Evolutionary conservation across 306 rosid genomes (phyloP).

Genomic region (Gleditsia sinensis): DNA sequence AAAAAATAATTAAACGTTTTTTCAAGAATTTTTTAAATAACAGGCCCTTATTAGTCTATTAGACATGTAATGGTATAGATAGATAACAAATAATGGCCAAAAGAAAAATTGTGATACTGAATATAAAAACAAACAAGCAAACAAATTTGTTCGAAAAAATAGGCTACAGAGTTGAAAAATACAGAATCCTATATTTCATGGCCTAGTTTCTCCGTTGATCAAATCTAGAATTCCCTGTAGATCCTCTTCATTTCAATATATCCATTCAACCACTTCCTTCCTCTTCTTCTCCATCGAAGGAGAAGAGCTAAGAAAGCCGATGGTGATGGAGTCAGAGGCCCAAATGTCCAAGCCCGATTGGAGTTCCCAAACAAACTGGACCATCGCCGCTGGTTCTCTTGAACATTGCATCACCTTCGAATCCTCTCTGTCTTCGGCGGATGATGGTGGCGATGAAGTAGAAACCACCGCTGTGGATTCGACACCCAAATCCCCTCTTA

Average conservation of each 20-base stretch:
- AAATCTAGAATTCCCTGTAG: background rate
- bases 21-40: too few species aligned
- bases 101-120: too few species aligned
- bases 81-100: too few species aligned
- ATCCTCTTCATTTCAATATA: background rate
- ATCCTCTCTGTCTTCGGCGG: conserved; percentile 48
- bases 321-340: conserved; percentile 40
- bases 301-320: background rate
- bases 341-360: background rate
- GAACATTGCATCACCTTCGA: conserved; percentile 52
- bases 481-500: conserved; percentile 46
- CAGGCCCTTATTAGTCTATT: too few species aligned
- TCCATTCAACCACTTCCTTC: too few species aligned
- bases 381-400: conserved; percentile 50
- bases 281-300: background rate
- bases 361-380: conserved; percentile 64
- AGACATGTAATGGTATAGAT: too few species aligned
- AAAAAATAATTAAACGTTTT: too few species aligned
- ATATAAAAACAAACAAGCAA: too few species aligned
- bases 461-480: conserved; percentile 13
- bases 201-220: background rate
- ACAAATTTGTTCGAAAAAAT: too few species aligned
- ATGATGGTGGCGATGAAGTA: conserved; percentile 29
- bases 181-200: too few species aligned
- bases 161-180: too few species aligned